These are phyloP conservation scores for Suhomyces faveliae DNA, from an alignment of 805 yeast genomes.

Conservation along the genomic window DNA sequence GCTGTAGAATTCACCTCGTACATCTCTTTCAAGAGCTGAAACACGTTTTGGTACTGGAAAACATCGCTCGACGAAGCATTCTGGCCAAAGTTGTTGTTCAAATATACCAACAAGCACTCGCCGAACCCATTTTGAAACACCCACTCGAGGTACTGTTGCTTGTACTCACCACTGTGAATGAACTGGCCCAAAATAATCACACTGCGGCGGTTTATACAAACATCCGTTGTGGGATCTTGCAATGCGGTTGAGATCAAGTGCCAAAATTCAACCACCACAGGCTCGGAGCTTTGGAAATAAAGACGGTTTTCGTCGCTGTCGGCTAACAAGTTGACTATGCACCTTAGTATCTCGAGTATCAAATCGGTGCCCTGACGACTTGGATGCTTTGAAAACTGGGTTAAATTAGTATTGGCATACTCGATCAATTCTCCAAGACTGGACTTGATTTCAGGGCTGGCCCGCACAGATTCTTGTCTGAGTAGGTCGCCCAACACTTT, in stretches of 20 bases:
- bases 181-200: constrained; percentile 33
- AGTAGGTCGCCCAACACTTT: constrained; percentile 9
- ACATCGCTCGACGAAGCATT: constrained; percentile 6
- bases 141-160: constrained; percentile 13
- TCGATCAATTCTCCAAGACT: constrained; percentile 3
- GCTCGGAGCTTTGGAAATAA: constrained; percentile 1
- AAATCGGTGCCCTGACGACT: neutral
- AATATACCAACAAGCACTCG: neutral
- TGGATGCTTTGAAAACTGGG: neutral
- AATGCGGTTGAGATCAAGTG: neutral
- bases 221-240: neutral
- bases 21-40: constrained; percentile 8
- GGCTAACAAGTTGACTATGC: constrained; percentile 35
- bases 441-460: constrained; percentile 2
- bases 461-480: constrained; percentile 7
- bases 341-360: constrained; percentile 24
- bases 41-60: neutral
- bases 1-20: constrained; percentile 1
- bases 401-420: constrained; percentile 5
- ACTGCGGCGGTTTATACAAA: constrained; percentile 10
- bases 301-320: constrained; percentile 27
- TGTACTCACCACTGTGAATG: constrained; percentile 23
- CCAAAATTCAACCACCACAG: constrained; percentile 19
- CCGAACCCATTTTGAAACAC: constrained; percentile 10
- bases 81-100: neutral